phyloP scores from a whole-genome alignment of 108 stramenopile genomes.

The Mediolabrus comicus region DNA sequence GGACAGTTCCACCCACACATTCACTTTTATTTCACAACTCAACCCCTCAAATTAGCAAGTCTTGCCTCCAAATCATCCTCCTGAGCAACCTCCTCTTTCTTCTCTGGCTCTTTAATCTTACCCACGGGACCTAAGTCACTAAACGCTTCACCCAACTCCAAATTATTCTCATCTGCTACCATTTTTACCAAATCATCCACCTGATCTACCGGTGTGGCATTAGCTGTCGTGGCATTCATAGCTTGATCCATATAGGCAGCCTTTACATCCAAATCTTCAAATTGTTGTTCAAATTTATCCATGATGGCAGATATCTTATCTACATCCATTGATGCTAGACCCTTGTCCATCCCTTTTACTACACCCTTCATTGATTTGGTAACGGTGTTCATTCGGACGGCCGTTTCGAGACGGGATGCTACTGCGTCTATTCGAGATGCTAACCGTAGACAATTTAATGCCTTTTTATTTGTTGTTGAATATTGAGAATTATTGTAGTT shows the following conservation, averaged over 20 bases:
- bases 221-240: slow-evolving; percentile 95
- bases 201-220: slow-evolving; percentile 94
- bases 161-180: slow-evolving; percentile 93
- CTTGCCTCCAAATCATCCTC: slow-evolving; percentile 82
- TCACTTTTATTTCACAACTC: not conserved
- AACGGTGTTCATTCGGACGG: slow-evolving; percentile 95
- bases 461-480: slow-evolving; percentile 5
- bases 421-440: slow-evolving; percentile 95
- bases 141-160: slow-evolving; percentile 82
- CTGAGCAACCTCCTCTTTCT: slow-evolving; percentile 31
- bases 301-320: slow-evolving; percentile 90
- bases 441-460: slow-evolving; percentile 90
- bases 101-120: slow-evolving; percentile 54
- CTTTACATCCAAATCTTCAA: slow-evolving; percentile 98
- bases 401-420: slow-evolving; percentile 92
- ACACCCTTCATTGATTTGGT: slow-evolving; percentile 90
- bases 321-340: slow-evolving; percentile 89
- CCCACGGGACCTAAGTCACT: slow-evolving; percentile 77
- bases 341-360: slow-evolving; percentile 93
- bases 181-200: slow-evolving; percentile 90
- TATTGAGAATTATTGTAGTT: not conserved
- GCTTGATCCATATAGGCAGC: slow-evolving; percentile 94
- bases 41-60: slow-evolving; percentile 74
- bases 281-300: slow-evolving; percentile 98
- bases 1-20: not conserved